Evolutionary conservation across 257 asterid genomes (phyloP), one percentile per base, ranked within the genome.

Genomic region (Solanum lignicaule): DNA sequence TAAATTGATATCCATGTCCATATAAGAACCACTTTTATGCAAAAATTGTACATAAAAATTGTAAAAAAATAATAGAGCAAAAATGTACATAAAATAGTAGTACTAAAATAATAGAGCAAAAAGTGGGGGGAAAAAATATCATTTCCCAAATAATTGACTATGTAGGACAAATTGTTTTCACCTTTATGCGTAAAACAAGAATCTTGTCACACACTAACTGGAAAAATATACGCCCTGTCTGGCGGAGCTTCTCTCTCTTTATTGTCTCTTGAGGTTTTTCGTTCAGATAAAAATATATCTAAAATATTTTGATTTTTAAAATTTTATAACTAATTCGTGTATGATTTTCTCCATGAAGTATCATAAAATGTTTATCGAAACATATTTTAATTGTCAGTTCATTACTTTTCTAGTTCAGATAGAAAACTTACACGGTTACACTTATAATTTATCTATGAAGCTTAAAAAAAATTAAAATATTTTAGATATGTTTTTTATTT

Each of bases 341-440:
- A 7, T 20, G 27, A 20, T 21, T 20, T 58, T 58, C 2, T 58
- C 0, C 5, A 3, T 58, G 2, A 58, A 20, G 2, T 58, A 58
- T 58, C 2, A 20, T 3, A 3, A 58, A 20, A 58, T 58, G 0
- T 58, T 58, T 58, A 3, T 58, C 2, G 4, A 20, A 58, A 58
- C 0, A 20, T 4, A 20, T 20, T 8, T 58, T 20, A 21, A 58
- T 58, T 20, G 27, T 20, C 12, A 58, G 5, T 58, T 7, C 2
- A 7, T 58, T 1, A 3, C 25, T 58, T 58, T 20, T 58, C 5
- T 58, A 58, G 2, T 7, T 58, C 12, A 20, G 12, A 58, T 20
- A 58, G 4, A 0, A 58, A 58, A 58, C 0, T 58, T 1, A 4
- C 11, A 58, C 2, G 9, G 0, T 8, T 8, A 1, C n/a, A 55